These are phyloP conservation scores for Grosmannia serpens DNA, from an alignment of 2,329 filamentous ascomycete species.

Conservation along the genomic window DNA sequence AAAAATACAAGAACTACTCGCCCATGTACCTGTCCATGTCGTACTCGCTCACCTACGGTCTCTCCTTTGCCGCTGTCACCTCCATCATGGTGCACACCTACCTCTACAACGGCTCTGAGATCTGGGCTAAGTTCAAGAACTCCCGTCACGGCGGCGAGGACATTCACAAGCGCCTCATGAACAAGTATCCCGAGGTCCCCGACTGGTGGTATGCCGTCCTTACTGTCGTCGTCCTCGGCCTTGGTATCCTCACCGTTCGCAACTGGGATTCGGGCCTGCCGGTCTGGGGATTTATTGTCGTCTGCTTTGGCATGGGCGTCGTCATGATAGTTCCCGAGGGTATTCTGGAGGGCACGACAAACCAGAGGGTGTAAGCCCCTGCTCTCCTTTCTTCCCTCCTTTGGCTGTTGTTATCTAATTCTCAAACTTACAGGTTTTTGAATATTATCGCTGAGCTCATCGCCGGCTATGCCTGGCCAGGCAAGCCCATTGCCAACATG, in stretches of 20 bases:
- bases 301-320: conserved; percentile 30
- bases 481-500: conserved; percentile 34
- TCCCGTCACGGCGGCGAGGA: conserved; percentile 20
- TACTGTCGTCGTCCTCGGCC: conserved; percentile 16
- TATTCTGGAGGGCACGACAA: conserved; percentile 31
- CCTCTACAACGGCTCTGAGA: conserved; percentile 41
- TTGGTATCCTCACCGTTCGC: conserved; percentile 19
- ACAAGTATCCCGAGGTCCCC: conserved; percentile 29
- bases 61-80: conserved; percentile 44
- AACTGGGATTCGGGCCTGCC: conserved; percentile 17
- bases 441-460: conserved; percentile 38
- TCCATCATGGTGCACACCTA: conserved; percentile 38
- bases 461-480: conserved; percentile 28
- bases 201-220: conserved; percentile 27
- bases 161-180: conserved; percentile 35
- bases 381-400: conserved; percentile 19
- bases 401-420: too few species aligned
- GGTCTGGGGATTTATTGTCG: conserved; percentile 22
- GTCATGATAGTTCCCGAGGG: conserved; percentile 32
- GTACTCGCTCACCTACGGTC: conserved; percentile 38
- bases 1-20: conserved; percentile 38
- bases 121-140: conserved; percentile 31
- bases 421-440: too few species aligned
- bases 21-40: conserved; percentile 39
- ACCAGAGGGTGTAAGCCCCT: conserved; percentile 9